These are phyloP conservation scores for Xylariomycetidae sp. DNA, from an alignment of 2,329 filamentous ascomycete genomes.

Conservation along the genomic window DNA sequence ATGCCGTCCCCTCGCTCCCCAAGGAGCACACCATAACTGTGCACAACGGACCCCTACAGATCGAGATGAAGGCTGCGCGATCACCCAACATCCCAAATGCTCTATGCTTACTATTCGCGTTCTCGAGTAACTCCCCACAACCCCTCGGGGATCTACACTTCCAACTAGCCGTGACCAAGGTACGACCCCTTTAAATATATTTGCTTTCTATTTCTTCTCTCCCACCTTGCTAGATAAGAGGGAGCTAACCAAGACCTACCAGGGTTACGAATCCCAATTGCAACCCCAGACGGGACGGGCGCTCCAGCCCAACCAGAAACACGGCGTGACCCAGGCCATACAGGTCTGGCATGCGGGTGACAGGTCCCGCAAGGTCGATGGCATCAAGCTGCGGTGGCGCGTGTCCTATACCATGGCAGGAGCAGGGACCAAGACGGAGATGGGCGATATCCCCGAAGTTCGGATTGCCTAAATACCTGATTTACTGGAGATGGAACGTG, in stretches of 20 bases:
- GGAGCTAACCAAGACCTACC: constrained; percentile 11
- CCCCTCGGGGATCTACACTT: constrained; percentile 79
- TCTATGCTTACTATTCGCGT: constrained; percentile 70
- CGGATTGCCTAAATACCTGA: no score
- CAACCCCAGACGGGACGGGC: constrained; percentile 79
- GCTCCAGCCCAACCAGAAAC: constrained; percentile 66
- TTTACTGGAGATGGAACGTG: no score
- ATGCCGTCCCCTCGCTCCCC: constrained; percentile 47
- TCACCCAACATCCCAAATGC: constrained; percentile 46
- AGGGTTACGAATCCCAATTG: constrained; percentile 78
- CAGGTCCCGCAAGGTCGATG: constrained; percentile 61
- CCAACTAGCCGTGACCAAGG: constrained; percentile 90
- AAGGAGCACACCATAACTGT: constrained; percentile 62
- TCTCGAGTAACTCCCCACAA: constrained; percentile 73
- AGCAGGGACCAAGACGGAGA: constrained; percentile 65
- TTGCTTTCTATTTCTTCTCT: no score
- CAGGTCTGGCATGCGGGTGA: constrained; percentile 70
- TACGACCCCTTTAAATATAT: no score
- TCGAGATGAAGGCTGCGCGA: constrained; percentile 68
- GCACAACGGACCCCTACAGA: constrained; percentile 64
- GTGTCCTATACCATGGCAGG: constrained; percentile 68
- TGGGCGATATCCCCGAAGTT: constrained; percentile 80
- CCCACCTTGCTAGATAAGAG: constrained; percentile 7
- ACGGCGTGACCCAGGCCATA: constrained; percentile 78
- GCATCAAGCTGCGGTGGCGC: constrained; percentile 88